Evolutionary conservation across 2,329 filamentous ascomycete species (phyloP), one percentile per base, ranked within the genome.

Genomic region (Clarireedia paspali): DNA sequence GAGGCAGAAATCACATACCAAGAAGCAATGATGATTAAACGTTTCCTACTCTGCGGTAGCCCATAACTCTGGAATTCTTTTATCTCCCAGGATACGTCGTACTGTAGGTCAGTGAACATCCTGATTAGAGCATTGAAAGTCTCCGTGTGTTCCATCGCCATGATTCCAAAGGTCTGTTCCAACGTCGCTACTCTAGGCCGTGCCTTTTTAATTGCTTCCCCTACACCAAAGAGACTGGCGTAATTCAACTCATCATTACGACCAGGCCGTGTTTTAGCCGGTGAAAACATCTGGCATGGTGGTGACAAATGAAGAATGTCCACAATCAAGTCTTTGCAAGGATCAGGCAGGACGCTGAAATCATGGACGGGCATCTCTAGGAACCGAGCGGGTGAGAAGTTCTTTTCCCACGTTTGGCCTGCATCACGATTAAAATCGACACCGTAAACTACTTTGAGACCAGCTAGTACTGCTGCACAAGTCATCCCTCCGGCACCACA

Each of bases 231-330:
- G 0, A 84, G 65, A 0, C 77, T 77, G 1, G 83, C 82, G 0
- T 81, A 82, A 62, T 95, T 94, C 0, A 71, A 75, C 1, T 88
- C 85, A 47, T 91, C 85, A 23, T 83, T 76, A 6, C 73, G 73
- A 0, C 80, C 78, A 0, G 70, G 62, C 0, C 76, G 67, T 0
- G 88, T 91, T 57, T 95, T 85, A 0, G 84, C 86, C 0, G 83
- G 81, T 0, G 88, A 91, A 67, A 85, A 91, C 2, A 79, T 82
- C 62, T 92, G 88, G 55, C 90, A 95, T 0, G 89, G 89, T 0
- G 88, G 88, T 0, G 86, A 90, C 0, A 91, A 70, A 60, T 95
- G 89, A 0, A 89, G 71, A 1, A 92, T 73, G 62, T 94, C 88
- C 0, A 85, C 79, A 4, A 73, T 73, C 7, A 76, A 60, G 2